Base-by-base conservation (phyloP, 106 monocot genomes). In the Dendrobium chrysotoxum region DNA sequence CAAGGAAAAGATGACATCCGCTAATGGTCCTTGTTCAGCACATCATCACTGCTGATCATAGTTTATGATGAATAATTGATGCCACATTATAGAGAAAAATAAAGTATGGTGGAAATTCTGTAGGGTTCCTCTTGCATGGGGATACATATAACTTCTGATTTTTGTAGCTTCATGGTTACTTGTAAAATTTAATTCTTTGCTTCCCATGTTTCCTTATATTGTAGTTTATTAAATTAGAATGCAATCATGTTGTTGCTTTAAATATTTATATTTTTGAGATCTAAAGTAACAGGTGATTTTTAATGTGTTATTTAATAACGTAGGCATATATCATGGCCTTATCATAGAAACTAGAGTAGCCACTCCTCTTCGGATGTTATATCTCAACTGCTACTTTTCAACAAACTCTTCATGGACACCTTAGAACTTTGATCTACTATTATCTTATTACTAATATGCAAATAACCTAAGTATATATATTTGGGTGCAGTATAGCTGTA, bases 1-100 rank as follows among this genome's bases (percentile, higher is more conserved):
- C 20, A 9, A 85, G 42, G 85, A 77, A 12, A 79, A 64, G 39
- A 74, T n/a, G 40, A 41, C 28, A 42, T 74, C 41, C 7, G 18
- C 18, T 0, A 41, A 40, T 40, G 16, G 12, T n/a, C 20, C 41
- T 41, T 23, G 8, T 40, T 35, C 2, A 74, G n/a, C 74, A 41
- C 20, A 42, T 74, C 38, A 16, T 17, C 13, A 13, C 13, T 13
- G 13, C 10, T 1, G 15, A 31, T 35, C 28, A 70, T 61, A 61
- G 4, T 61, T 61, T 16, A 70, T 35, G 70, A 31, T 15, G 17
- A 70, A 70, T 3, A 31, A 35, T 70, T 70, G 70, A 70, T 61
- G 8, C 31, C 4, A 65, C 10, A 65, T 2, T 21, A 25, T n/a
- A 65, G 25, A 57, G 20, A 26, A 9, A 65, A 65, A 7, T 61